Evolutionary conservation across 306 rosid species (phyloP).

Genomic region (Quercus engelmannii): DNA sequence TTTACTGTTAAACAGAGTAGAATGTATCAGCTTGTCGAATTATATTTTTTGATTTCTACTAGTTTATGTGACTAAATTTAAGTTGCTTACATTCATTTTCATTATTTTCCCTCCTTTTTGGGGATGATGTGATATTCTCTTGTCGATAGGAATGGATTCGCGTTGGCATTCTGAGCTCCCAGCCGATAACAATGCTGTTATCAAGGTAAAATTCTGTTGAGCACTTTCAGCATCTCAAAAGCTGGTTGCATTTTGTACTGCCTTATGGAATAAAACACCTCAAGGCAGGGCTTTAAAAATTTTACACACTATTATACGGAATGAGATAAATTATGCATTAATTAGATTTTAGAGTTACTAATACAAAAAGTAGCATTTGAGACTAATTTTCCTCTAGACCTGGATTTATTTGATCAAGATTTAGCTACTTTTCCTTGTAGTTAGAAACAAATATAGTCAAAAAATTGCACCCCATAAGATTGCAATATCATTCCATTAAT

Average conservation of each 20-base stretch:
- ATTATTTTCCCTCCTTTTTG: neutral
- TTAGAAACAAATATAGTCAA: neutral
- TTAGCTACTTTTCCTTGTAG: neutral
- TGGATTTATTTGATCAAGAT: neutral
- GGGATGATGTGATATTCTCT: neutral
- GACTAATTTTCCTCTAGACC: neutral
- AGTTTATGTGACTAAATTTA: conserved; percentile 11
- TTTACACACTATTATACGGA: neutral
- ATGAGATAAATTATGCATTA: neutral
- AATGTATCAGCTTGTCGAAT: neutral
- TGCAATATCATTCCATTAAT: neutral
- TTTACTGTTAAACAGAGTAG: neutral
- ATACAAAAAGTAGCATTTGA: neutral
- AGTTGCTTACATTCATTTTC: neutral
- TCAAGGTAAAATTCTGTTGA: conserved; percentile 57
- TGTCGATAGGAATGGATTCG: conserved; percentile 56
- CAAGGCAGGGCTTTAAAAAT: neutral
- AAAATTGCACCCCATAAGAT: neutral
- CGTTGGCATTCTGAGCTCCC: conserved; percentile 56
- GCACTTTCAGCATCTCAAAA: conserved; percentile 12
- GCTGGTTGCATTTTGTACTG: neutral
- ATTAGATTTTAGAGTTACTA: conserved; percentile 15
- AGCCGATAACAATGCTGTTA: conserved; percentile 55
- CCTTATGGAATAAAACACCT: conserved; percentile 4
- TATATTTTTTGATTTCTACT: conserved; percentile 2